Base-by-base conservation (phyloP, 2,329 filamentous ascomycete genomes). In the Aspergillus brunneoviolaceus region DNA sequence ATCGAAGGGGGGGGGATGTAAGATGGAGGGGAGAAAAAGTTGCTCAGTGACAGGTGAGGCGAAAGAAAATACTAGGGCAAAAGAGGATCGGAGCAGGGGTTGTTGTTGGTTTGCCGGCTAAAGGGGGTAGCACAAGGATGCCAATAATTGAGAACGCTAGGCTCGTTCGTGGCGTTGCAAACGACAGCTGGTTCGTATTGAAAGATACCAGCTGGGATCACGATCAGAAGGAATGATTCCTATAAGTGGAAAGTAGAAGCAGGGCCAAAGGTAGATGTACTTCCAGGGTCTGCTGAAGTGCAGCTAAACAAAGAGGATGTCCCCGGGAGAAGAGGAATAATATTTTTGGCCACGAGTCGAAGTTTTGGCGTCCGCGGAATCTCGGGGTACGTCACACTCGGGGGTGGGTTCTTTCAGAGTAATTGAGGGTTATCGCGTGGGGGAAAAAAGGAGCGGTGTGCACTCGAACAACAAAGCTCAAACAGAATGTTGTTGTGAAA, bases 1-100 rank as follows among this genome's bases (percentile, higher is more conserved):
- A 60, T 73, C 61, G 65, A 12, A 35, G 33, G 14, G 21, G 33
- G 14, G 21, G 25, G 25, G 51, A 49, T 56, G 58, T 50, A 49
- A 27, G 25, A 59, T 55, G 39, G 49, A 27, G 33, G 39, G 49
- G 14, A 57, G n/a, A 23, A 59, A 49, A 47, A n/a, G 33, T 25
- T 19, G 48, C 23, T 55, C 48, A 23, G 27, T 51, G 33, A 50
- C 51, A 49, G 29, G 39, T 50, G 39, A 10, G 27, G 5, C 2
- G 21, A 48, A 52, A 39, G 19, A 23, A 51, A 19, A 51, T 31
- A 51, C 54, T 52, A 60, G 49, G 48, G 53, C 53, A 29, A 56
- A 35, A 51, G 31, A 45, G 10, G 54, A 60, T 52, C 48, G 42
- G 49, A 49, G 54, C 58, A 56, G 54, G 58, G 58, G 54, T 60